A percentile compares a stretch with the other conserved stretches of the same genome.
Conservation (phyloP, 78 protist species). For the Cyanophora paradoxa region DNA sequence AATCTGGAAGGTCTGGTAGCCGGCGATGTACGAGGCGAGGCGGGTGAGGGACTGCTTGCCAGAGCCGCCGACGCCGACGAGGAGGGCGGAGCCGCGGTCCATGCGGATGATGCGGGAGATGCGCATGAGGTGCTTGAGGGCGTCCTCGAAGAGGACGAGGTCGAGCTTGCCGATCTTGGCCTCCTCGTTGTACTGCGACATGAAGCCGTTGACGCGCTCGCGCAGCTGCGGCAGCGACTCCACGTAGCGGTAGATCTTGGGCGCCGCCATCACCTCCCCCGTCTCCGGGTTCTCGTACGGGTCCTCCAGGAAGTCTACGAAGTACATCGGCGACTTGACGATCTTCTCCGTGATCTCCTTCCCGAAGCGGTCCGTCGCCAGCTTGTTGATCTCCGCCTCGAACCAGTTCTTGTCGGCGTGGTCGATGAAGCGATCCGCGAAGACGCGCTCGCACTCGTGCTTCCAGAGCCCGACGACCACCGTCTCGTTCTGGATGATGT, state of each 20-base stretch:
- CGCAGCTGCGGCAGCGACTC: not conserved
- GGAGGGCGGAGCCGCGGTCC: constrained; percentile 65
- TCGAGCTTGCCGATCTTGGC: constrained; percentile 35
- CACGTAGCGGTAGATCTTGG: constrained; percentile 40
- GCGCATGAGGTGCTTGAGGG: constrained; percentile 61
- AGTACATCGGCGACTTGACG: constrained; percentile 17
- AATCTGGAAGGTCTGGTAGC: constrained; percentile 47
- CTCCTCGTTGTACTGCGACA: constrained; percentile 59
- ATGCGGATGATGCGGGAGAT: constrained; percentile 54
- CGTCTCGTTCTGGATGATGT: not conserved
- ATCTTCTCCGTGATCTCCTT: not conserved
- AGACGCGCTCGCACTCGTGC: constrained; percentile 79
- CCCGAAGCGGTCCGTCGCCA: constrained; percentile 5
- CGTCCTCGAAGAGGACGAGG: constrained; percentile 77
- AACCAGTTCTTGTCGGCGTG: constrained; percentile 37
- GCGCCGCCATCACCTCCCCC: constrained; percentile 24
- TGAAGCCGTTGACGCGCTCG: constrained; percentile 1
- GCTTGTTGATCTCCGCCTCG: not conserved
- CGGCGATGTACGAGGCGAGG: constrained; percentile 64
- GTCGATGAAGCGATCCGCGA: constrained; percentile 64
- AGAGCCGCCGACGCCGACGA: constrained; percentile 85
- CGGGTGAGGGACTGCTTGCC: constrained; percentile 80
- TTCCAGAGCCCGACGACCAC: constrained; percentile 54
- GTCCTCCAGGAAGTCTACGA: constrained; percentile 67
- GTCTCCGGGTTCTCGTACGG: constrained; percentile 38